Evolutionary conservation across 2,329 filamentous ascomycete species (phyloP), one percentile per base, ranked within the genome.

Genomic region (Fusarium duplospermum): DNA sequence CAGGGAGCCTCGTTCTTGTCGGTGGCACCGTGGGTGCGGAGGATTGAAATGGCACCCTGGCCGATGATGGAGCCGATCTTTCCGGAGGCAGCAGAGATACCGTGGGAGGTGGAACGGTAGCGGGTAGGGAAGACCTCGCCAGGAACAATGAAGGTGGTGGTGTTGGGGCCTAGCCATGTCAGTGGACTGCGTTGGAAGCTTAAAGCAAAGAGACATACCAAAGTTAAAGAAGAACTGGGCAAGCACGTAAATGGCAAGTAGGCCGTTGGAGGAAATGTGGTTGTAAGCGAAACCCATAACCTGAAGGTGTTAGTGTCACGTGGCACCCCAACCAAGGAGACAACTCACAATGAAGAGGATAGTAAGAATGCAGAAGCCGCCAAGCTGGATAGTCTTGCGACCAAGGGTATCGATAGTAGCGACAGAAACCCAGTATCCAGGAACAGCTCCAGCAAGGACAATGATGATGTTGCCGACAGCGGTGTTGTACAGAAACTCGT

Each of bases 371-470:
- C 84, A 80, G 81, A 92, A 92, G 29, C 90, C 90, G 69, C 86
- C 87, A 64, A 93, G 83, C 83, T 94, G 94, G 66, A 96, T 94
- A 2, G 93, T 89, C 85, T 94, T 95, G 78, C 93, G 92, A 63
- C 93, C 93, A 16, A 95, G 77, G 2, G 88, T 93, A 82, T 96
- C 93, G 66, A 94, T 89, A 1, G 89, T 90, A 2, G 90, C 90
- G 7, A 95, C 93, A 0, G 93, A 93, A 18, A 94, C 89, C 93
- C 93, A 95, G 86, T 95, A 95, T 16, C 93, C 93, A 0, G 93
- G 93, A 16, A 95, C 93, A 57, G 93, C 92, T 66, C 93, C 93
- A 5, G 93, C 93, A 68, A 93, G 90, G 75, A 95, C 91, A 60
- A 95, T 88, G 75, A 95, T 94, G 76, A 95, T 84, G 84, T 96